Evolutionary conservation across 2,329 filamentous ascomycete species (phyloP).

Genomic region (Graphilbum fragrans): DNA sequence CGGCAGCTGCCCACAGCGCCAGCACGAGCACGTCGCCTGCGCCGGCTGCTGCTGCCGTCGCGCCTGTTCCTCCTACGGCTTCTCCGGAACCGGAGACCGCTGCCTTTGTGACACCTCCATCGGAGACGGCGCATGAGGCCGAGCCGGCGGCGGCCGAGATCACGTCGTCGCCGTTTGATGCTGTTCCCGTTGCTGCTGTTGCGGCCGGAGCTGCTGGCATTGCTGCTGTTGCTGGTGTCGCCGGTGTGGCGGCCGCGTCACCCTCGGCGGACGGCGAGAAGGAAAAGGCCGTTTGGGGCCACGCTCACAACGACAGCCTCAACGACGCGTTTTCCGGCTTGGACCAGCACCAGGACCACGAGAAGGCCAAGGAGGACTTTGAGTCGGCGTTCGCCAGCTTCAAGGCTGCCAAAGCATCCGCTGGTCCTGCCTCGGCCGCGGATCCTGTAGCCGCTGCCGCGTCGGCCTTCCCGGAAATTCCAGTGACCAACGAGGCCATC

Average conservation of each 20-base stretch:
- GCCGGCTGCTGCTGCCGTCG: no score
- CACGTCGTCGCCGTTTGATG: neutral
- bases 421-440: neutral
- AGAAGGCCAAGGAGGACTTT: conserved; percentile 65
- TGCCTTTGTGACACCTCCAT: neutral
- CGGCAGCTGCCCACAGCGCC: no score
- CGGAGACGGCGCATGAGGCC: neutral
- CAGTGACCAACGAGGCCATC: conserved; percentile 16
- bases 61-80: no score
- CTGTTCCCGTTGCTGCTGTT: conserved; percentile 1
- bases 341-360: conserved; percentile 32
- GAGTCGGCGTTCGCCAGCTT: conserved; percentile 78
- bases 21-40: no score
- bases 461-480: neutral
- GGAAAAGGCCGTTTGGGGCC: conserved; percentile 7
- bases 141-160: no score
- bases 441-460: neutral
- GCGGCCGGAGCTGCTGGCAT: conserved; percentile 1
- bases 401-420: conserved; percentile 22
- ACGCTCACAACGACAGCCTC: conserved; percentile 15
- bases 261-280: conserved; percentile 2
- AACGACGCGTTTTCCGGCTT: conserved; percentile 39
- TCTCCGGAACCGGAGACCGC: no score
- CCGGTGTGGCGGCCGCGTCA: neutral
- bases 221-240: conserved; percentile 1